Evolutionary conservation across 1,284 basidiomycete genomes (phyloP).

Genomic region (Leccinum solheimii): DNA sequence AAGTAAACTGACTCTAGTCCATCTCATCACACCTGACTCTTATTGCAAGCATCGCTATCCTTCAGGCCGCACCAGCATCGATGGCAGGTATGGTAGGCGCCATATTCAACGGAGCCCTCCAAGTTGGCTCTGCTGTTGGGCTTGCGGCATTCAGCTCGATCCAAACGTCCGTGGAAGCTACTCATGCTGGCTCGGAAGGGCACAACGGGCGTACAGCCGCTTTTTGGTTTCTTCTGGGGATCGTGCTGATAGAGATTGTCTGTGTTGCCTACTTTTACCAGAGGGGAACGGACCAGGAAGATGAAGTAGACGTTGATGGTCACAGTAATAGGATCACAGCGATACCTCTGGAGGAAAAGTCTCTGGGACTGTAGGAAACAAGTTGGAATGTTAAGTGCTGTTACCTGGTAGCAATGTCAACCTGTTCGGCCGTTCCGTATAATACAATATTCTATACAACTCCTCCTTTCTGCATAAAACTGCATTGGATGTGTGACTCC

Average conservation of each 20-base stretch:
- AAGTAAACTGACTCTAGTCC: conserved; percentile 11
- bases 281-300: conserved; percentile 3
- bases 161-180: conserved; percentile 43
- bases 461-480: too few relatives aligned
- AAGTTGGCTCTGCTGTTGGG: conserved; percentile 52
- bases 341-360: neutral
- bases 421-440: neutral
- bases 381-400: too few relatives aligned
- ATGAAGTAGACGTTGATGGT: conserved; percentile 1
- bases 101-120: conserved; percentile 54
- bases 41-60: conserved; percentile 48
- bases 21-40: neutral
- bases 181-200: conserved; percentile 29
- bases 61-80: conserved; percentile 46
- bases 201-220: conserved; percentile 47
- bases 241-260: conserved; percentile 38
- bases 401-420: too few relatives aligned
- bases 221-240: conserved; percentile 51
- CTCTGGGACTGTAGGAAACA: too few relatives aligned
- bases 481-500: too few relatives aligned
- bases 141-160: conserved; percentile 49
- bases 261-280: conserved; percentile 42
- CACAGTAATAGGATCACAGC: neutral
- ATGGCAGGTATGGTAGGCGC: conserved; percentile 57
- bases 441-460: too few relatives aligned